These are phyloP conservation scores for Pseudocercospora cruenta DNA, from an alignment of 2,329 filamentous ascomycete genomes.

Conservation along the genomic window DNA sequence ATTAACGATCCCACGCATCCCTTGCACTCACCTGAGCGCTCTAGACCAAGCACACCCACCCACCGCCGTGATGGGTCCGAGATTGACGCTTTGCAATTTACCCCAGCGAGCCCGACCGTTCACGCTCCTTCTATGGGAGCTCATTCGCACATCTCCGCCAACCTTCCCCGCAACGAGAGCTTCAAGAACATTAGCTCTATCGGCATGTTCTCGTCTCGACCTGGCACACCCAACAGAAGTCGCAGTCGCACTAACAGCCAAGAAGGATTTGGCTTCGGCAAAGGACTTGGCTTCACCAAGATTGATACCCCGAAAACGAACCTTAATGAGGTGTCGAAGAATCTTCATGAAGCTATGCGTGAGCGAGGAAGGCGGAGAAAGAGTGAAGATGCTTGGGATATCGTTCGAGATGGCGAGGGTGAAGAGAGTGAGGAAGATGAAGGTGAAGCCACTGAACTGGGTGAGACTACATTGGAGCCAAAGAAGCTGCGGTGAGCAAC, in stretches of 20 bases:
- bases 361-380: slow-evolving; percentile 69
- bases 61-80: slow-evolving; percentile 30
- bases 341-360: slow-evolving; percentile 82
- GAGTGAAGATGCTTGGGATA: slow-evolving; percentile 33
- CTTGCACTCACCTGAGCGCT: slow-evolving; percentile 33
- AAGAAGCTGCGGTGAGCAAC: slow-evolving; percentile 29
- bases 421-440: slow-evolving; percentile 25
- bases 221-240: slow-evolving; percentile 75
- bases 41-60: slow-evolving; percentile 33
- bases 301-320: slow-evolving; percentile 64
- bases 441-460: slow-evolving; percentile 19
- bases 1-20: slow-evolving; percentile 57
- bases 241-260: slow-evolving; percentile 64
- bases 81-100: slow-evolving; percentile 33
- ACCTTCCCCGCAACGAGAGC: slow-evolving; percentile 84
- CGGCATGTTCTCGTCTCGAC: slow-evolving; percentile 86
- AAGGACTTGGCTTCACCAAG: slow-evolving; percentile 28
- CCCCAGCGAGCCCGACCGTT: slow-evolving; percentile 29
- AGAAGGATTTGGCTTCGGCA: slow-evolving; percentile 22
- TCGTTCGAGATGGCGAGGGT: slow-evolving; percentile 26
- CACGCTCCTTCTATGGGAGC: slow-evolving; percentile 15
- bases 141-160: slow-evolving; percentile 43
- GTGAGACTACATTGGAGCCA: slow-evolving; percentile 21
- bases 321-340: slow-evolving; percentile 80
- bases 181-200: slow-evolving; percentile 88